Evolutionary conservation across 805 yeast genomes (phyloP), one percentile per base, ranked within the genome.

Genomic region (Myxozyma neglecta): DNA sequence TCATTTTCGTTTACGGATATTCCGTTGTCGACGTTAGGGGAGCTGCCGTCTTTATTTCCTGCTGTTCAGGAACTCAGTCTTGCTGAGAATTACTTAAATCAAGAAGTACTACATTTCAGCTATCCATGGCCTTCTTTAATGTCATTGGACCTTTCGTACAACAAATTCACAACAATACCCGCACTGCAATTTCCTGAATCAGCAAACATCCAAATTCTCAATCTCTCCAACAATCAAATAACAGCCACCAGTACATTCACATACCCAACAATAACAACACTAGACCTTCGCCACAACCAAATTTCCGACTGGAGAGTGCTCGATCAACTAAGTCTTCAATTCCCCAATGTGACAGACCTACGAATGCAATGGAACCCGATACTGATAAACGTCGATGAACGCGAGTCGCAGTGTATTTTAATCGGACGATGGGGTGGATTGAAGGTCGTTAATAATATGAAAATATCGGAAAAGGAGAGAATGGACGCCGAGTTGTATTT

Each of bases 401-500:
- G 70, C n/a, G 70, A 69, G 11, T 63, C 60, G 13, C 70, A 70
- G 6, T 69, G 71, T 24, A 67, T 76, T 47, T 65, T 82, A 2
- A 77, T 87, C 18, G 85, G 85, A 1, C 73, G 88, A 32, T 72
- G 76, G 46, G 73, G 75, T 0, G 56, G 63, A 0, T 47, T 87
- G 1, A 44, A 51, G 0, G 74, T 72, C 29, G 73, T 90, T 13
- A 85, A 91, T 69, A 96, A 96, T 0, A 79, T 85, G 0, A 54
- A 42, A 0, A 74, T 89, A 8, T 70, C 75, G 2, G 58, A 49
- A 0, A 78, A 73, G 1, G 88, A 85, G 53, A 77, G 90, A 16
- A 66, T 61, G 6, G 88, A 86, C 65, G 87, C 89, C 0, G 96
- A 90, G 71, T 70, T 88, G 4, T 89, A 81, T 70, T 85, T 88